Base-by-base conservation (phyloP, 2,329 filamentous ascomycete genomes). In the Penicillium frequentans region DNA sequence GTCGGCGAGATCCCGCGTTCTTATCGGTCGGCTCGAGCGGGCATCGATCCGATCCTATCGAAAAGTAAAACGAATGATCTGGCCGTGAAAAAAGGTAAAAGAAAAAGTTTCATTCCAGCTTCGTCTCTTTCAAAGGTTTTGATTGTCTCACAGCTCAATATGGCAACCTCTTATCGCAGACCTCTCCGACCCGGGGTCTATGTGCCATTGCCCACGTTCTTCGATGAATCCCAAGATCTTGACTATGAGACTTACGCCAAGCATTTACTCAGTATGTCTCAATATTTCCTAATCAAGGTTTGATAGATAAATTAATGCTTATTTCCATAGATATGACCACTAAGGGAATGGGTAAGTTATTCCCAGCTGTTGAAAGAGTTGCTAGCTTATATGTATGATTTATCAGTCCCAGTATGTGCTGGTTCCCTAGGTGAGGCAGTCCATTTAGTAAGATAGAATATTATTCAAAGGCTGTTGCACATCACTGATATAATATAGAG, bases 391-490 rank as follows among this genome's bases (percentile, higher is more conserved):
- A 54, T 42, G 42, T 23, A 19, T 10, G 11, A 35, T 16, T n/a
- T 19, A n/a, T 5, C 11, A 54, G 64, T 67, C 10, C 64, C 64
- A 50, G 63, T 67, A 44, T 66, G 64, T 47, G 63, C 63, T 11
- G 64, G 64, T 13, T 65, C 64, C 11, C 51, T 67, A n/a, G 64
- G 64, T 45, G 64, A 67, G 31, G 64, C 64, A 4, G 62, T 66
- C 9, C 64, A 67, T 49, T 49, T 67, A 31, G 64, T 67, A 56
- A 35, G 14, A 13, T 13, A 47, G 9, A 13, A 3, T 16, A 19
- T 29, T n/a, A 46, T 14, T 1, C 27, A 4, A 14, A 7, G 2
- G 5, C 9, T 10, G 5, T 46, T n/a, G 2, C 31, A 21, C 5
- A 29, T 13, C 14, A 14, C 21, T 31, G 23, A 31, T 8, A 13